Percentiles rank a stretch among this genome's conserved stretches.
These are phyloP conservation scores for Tieghemiomyces parasiticus DNA, from an alignment of 192 early-diverging fungal species.

Conservation along the genomic window DNA sequence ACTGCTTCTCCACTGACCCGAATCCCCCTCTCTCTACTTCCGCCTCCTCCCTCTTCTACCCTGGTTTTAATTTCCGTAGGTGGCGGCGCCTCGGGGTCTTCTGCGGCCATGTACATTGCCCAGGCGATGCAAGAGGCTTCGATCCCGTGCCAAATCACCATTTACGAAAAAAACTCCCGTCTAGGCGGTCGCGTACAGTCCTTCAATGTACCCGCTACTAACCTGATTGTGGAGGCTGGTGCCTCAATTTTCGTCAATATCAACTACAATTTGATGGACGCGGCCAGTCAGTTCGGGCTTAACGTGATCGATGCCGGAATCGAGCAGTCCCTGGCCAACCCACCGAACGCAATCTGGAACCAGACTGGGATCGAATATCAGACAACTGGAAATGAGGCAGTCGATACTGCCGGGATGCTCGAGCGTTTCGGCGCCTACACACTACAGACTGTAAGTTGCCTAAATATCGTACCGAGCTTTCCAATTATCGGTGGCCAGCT, in stretches of 20 bases:
- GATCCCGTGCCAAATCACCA: constrained; percentile 15
- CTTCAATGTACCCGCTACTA: constrained; percentile 16
- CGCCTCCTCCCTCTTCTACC: no score
- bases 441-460: constrained; percentile 1
- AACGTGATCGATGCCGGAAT: constrained; percentile 19
- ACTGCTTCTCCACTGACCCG: no score
- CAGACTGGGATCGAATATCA: constrained; percentile 9
- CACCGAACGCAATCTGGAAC: constrained; percentile 14
- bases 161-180: constrained; percentile 35
- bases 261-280: constrained; percentile 38
- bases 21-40: no score
- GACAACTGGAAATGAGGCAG: neutral
- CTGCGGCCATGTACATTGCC: neutral
- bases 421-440: constrained; percentile 5
- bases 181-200: constrained; percentile 35
- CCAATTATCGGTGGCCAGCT: no score
- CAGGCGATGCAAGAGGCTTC: neutral
- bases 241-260: constrained; percentile 45
- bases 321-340: constrained; percentile 13
- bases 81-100: neutral
- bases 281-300: constrained; percentile 33
- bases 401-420: neutral
- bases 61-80: no score
- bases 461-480: no score
- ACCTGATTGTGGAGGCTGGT: constrained; percentile 33